Base-by-base conservation (phyloP, 768 basidiomycete genomes). In the Tulasnella sp. region DNA sequence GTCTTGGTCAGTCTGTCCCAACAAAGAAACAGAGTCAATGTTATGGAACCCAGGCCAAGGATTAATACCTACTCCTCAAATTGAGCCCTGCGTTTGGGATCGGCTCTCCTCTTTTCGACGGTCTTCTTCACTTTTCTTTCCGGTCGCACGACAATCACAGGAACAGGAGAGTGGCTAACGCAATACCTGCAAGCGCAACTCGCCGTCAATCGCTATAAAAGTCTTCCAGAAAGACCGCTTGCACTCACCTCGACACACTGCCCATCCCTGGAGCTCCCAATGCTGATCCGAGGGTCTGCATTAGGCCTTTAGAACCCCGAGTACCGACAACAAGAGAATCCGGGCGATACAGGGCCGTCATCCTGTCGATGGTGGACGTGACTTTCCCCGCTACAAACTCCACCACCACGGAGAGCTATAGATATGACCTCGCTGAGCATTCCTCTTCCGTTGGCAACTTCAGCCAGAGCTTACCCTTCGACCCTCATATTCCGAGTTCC, bases 271-370 rank as follows among this genome's bases (percentile, higher is more conserved):
- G 85, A 70, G 85, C 83, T 14, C 85, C 85, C 70, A 88, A 81
- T 25, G 85, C 89, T 38, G 82, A 87, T 71, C 85, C 89, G 85
- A 84, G 87, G 39, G 84, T 84, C 77, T 88, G 87, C 78, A 89
- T 84, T 77, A 87, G 84, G 36, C 86, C 85, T 67, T 87, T 85
- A 77, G 88, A 86, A 0, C 94, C 97, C 19, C 93, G 88, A 11
- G 93, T 95, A 25, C 97, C 97, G 37, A 99, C 97, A 17, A 99
- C 91, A 73, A 99, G 87, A 0, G 93, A 91, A 82, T 97, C 95
- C 5, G 94, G 94, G 42, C 93, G 91, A 80, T 97, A 96, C 8
- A 97, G 87, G 0, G 94, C 93, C 79, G 97, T 96, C 77, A 96
- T 88, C 72, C 96, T 91, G 81, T 98, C 94, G 74, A 99, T 90